Evolutionary conservation across 2,329 filamentous ascomycete genomes (phyloP), one percentile per base, ranked within the genome.

Genomic region (Orbilia quercus): DNA sequence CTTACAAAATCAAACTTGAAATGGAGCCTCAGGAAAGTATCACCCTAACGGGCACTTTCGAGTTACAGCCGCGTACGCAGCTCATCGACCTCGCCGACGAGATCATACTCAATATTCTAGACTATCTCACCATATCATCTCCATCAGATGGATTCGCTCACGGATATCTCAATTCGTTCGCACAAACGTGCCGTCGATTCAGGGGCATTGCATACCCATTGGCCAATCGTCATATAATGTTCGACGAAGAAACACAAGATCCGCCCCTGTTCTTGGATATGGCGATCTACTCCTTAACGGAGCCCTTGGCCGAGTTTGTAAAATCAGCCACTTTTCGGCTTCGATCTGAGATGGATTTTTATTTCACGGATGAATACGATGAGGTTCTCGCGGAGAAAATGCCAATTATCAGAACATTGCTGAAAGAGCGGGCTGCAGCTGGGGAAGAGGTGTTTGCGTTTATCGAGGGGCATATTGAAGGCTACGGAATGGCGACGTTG

Each of bases 41-140:
- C 9, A 31, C 28, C 5, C 28, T 31, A 5, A 31, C 28, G 28
- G 28, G 28, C 4, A 9, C 28, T 9, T 31, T 5, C 28, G 9
- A 31, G 9, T 2, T 5, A 2, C 11, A 9, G 22, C 6, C 23
- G 20, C 7, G 11, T 7, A 50, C 9, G 23, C 20, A 14, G 6
- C 28, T 72, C 20, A 59, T 36, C 1, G 58, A 72, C 25, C 66
- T 72, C 6, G 58, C 59, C 7, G 25, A 57, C 14, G 66, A 72
- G 14, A 50, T 72, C 3, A 11, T 72, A 12, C 28, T 53, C 6
- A 47, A 16, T 12, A 72, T 72, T 20, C 18, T 38, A 22, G 28
- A 47, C 12, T 25, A 72, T 14, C 36, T 72, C 0, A 9, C 18
- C 22, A 36, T 50, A 2, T 40, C 20, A 5, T 7, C 4, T n/a